Percentiles rank a stretch among this genome's conserved stretches.
phyloP scores from a whole-genome alignment of 306 rosid genomes.

The barrel medic (Medicago truncatula) region DNA sequence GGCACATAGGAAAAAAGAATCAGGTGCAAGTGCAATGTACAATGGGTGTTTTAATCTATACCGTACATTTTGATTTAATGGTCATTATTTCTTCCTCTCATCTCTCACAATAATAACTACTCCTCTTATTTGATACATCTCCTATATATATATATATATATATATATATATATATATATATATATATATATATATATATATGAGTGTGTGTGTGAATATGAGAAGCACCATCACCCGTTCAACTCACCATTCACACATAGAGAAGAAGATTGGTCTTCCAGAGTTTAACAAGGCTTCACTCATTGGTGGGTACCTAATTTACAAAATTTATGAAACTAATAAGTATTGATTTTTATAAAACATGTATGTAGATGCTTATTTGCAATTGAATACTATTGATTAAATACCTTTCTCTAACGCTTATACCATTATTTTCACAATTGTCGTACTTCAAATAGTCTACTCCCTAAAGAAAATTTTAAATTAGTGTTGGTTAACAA shows the following conservation, averaged over 20 bases:
- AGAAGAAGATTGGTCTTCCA: conserved; percentile 60
- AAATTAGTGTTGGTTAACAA: not conserved
- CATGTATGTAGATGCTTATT: not conserved
- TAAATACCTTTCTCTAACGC: conserved; percentile 9
- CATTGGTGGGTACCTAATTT: conserved; percentile 67
- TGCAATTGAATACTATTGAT: not conserved
- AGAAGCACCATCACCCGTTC: not conserved
- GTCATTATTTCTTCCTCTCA: too few relatives aligned
- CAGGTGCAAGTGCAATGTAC: too few relatives aligned
- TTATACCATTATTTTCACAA: conserved; percentile 42
- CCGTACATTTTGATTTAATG: too few relatives aligned
- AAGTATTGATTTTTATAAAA: not conserved
- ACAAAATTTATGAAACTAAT: not conserved
- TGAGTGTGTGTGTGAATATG: too few relatives aligned
- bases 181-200: too few relatives aligned
- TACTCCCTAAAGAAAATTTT: conserved; percentile 48
- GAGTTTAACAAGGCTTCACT: conserved; percentile 56
- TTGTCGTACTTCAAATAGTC: conserved; percentile 81
- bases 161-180: too few relatives aligned
- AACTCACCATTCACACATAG: conserved; percentile 81
- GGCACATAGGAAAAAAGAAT: too few relatives aligned
- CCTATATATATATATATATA: too few relatives aligned
- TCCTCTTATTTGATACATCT: too few relatives aligned
- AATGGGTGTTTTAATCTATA: too few relatives aligned
- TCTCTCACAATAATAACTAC: too few relatives aligned